Conservation (phyloP, 2,329 filamentous ascomycete genomes). For the Fusarium sp. region DNA sequence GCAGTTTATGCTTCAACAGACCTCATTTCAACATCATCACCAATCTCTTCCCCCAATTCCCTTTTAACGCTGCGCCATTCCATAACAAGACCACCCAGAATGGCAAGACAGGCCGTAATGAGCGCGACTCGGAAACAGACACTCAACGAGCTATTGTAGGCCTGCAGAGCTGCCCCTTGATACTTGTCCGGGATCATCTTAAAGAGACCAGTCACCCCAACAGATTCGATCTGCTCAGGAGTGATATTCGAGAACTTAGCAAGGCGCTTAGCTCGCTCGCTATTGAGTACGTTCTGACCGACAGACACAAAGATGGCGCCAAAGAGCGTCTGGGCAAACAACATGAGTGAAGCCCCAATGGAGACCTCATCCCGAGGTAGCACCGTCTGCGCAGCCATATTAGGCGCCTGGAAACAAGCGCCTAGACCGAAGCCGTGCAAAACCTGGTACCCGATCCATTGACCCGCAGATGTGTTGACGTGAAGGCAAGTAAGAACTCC, state of each 20-base stretch:
- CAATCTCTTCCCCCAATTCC: background rate
- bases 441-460: constrained; percentile 51
- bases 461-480: constrained; percentile 25
- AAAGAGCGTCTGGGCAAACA: constrained; percentile 59
- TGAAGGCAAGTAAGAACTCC: constrained; percentile 57
- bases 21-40: background rate
- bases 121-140: constrained; percentile 67
- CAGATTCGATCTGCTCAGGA: constrained; percentile 19
- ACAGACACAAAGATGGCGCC: constrained; percentile 64
- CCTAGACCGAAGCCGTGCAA: constrained; percentile 58
- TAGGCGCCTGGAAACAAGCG: constrained; percentile 57
- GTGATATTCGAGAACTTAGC: constrained; percentile 7
- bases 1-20: background rate
- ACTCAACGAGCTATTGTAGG: constrained; percentile 68
- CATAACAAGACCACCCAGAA: constrained; percentile 64
- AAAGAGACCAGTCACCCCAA: constrained; percentile 13
- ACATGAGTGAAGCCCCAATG: constrained; percentile 58
- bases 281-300: constrained; percentile 64
- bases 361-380: constrained; percentile 57
- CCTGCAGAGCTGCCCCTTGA: constrained; percentile 41
- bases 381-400: constrained; percentile 60
- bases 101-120: constrained; percentile 59
- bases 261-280: constrained; percentile 50
- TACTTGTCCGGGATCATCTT: constrained; percentile 6
- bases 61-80: constrained; percentile 47